Conservation (phyloP, 768 basidiomycete genomes). For the Termitomyces sp. region DNA sequence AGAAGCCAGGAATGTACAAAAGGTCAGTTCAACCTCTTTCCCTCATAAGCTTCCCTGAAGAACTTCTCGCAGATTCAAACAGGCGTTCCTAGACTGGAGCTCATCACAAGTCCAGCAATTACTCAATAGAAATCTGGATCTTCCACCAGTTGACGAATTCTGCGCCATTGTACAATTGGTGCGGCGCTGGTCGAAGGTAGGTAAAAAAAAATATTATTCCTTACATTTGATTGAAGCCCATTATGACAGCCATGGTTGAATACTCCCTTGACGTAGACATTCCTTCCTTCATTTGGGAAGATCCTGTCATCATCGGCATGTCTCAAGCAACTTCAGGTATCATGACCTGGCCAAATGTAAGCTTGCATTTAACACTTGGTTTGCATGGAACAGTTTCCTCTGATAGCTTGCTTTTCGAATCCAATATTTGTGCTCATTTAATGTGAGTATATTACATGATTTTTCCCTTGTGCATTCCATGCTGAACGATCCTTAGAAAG, state of each 20-base stretch:
- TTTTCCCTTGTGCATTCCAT: neutral
- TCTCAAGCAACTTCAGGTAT: conserved; percentile 18
- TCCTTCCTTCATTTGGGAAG: conserved; percentile 14
- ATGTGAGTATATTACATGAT: neutral
- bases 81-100: too few relatives aligned
- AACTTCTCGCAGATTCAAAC: neutral
- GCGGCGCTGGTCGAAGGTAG: neutral
- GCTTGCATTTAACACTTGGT: neutral
- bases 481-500: too few relatives aligned
- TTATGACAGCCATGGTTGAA: conserved; percentile 16
- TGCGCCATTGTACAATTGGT: conserved; percentile 15
- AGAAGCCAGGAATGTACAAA: conserved; percentile 1
- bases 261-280: conserved; percentile 15
- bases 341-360: conserved; percentile 21
- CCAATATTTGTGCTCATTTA: conserved; percentile 5
- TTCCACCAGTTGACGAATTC: neutral
- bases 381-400: neutral
- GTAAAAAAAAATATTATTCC: neutral
- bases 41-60: neutral
- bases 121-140: too few relatives aligned
- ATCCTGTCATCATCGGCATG: conserved; percentile 14
- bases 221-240: neutral
- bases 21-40: neutral
- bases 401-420: neutral
- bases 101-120: too few relatives aligned